These are phyloP conservation scores for Conticribra guillardii DNA, from an alignment of 108 stramenopile species.

Conservation along the genomic window DNA sequence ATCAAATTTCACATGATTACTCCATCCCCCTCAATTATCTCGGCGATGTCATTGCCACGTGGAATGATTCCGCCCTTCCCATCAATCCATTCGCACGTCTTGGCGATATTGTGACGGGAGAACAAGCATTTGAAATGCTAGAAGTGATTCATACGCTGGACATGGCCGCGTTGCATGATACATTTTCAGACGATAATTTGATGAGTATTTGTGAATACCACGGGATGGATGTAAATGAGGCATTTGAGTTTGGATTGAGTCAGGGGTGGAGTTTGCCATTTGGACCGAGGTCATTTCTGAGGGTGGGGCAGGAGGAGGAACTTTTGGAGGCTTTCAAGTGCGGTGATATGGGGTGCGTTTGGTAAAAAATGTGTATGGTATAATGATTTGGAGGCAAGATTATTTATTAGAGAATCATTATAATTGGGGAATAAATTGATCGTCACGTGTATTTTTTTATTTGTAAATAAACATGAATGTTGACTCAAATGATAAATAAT, in stretches of 20 bases:
- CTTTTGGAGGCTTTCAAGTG: conserved; percentile 44
- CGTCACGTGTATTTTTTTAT: too few relatives aligned
- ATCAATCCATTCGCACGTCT: conserved; percentile 63
- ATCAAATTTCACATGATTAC: conserved; percentile 74
- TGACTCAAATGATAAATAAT: too few relatives aligned
- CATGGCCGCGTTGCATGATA: conserved; percentile 65
- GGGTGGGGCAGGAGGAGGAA: conserved; percentile 78
- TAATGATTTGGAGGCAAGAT: too few relatives aligned
- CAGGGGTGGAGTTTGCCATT: conserved; percentile 85
- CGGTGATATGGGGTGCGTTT: neutral
- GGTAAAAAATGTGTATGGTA: too few relatives aligned
- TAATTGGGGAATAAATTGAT: too few relatives aligned
- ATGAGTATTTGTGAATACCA: conserved; percentile 61
- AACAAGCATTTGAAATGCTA: conserved; percentile 81
- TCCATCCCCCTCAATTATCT: conserved; percentile 74
- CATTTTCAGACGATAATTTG: conserved; percentile 70
- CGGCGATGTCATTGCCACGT: conserved; percentile 77
- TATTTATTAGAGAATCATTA: too few relatives aligned
- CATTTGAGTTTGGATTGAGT: conserved; percentile 73
- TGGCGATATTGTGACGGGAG: conserved; percentile 81
- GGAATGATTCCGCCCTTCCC: conserved; percentile 67
- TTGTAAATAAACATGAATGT: too few relatives aligned
- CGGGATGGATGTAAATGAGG: conserved; percentile 70
- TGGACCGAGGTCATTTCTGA: conserved; percentile 74
- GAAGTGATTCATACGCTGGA: conserved; percentile 83